Evolutionary conservation across 257 asterid genomes (phyloP).

Genomic region (Vinca minor): DNA sequence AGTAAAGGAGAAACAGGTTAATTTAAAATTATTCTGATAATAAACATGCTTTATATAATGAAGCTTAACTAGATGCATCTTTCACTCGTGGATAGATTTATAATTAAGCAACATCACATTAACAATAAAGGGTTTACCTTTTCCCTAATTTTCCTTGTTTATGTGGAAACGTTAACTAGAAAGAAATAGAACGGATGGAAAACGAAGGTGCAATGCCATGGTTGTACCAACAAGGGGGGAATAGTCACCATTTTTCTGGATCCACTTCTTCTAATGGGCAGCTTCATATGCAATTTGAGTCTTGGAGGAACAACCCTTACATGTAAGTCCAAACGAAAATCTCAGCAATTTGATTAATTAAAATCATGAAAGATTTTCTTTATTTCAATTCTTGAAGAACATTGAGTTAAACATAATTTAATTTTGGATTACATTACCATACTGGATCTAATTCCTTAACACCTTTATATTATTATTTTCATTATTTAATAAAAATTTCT

Average conservation of each 20-base stretch:
- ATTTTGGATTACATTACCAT: too few species aligned
- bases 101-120: not conserved
- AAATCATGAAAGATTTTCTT: too few species aligned
- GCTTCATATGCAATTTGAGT: not conserved
- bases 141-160: not conserved
- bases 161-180: not conserved
- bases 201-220: not conserved
- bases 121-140: not conserved
- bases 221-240: not conserved
- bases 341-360: too few species aligned
- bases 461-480: too few species aligned
- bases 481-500: too few species aligned
- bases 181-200: not conserved
- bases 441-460: too few species aligned
- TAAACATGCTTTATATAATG: not conserved
- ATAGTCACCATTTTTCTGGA: not conserved
- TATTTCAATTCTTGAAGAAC: too few species aligned
- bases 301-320: not conserved
- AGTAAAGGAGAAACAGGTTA: constrained; percentile 8
- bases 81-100: not conserved
- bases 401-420: too few species aligned
- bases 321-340: too few species aligned
- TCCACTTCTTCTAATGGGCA: not conserved
- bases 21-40: not conserved
- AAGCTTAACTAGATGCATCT: not conserved